Evolutionary conservation across 1,139 yeast species (phyloP).

Genomic region (Spencermartinsiella ligniputridi): DNA sequence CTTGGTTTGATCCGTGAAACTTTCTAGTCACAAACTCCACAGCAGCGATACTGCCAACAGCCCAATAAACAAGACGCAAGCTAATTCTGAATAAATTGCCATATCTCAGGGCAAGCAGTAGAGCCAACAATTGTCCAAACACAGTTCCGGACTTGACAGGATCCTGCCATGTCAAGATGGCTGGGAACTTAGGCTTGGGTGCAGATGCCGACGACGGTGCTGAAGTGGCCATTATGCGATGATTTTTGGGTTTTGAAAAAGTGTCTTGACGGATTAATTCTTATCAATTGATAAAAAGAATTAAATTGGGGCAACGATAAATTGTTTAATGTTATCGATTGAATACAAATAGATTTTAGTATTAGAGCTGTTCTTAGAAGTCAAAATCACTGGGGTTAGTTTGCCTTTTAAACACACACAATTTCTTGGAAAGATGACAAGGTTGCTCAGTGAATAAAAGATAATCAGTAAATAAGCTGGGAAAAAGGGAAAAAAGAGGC

Average conservation of each 20-base stretch:
- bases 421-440: no score
- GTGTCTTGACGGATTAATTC: no score
- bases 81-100: conserved; percentile 66
- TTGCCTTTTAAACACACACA: no score
- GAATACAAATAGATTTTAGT: no score
- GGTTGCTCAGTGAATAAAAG: no score
- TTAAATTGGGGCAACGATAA: no score
- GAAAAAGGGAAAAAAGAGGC: no score
- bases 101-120: conserved; percentile 60
- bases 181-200: conserved; percentile 27
- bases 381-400: no score
- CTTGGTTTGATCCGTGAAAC: conserved; percentile 30
- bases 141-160: conserved; percentile 76
- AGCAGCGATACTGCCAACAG: conserved; percentile 30
- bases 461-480: no score
- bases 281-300: no score
- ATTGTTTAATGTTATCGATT: no score
- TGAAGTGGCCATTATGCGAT: background rate
- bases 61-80: conserved; percentile 45
- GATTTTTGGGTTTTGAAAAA: background rate
- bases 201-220: background rate
- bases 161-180: conserved; percentile 75
- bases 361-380: no score
- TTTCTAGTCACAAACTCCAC: conserved; percentile 35
- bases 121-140: conserved; percentile 59